These are phyloP conservation scores for Saitoella complicata DNA, from an alignment of 805 yeast genomes.

Conservation along the genomic window DNA sequence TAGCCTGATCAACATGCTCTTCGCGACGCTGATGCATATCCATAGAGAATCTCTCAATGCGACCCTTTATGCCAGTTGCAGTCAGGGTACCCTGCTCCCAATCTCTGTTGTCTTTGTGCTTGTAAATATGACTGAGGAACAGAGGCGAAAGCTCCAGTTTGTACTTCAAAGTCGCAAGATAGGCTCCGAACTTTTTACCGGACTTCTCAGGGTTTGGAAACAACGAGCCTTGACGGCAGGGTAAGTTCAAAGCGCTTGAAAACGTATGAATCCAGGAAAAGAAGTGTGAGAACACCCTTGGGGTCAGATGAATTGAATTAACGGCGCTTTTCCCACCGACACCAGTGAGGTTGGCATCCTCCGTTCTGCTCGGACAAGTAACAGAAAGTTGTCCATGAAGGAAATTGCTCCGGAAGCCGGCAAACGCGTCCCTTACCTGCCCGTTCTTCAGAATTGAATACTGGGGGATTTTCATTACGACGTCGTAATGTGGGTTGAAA, in stretches of 20 bases:
- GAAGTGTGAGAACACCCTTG: slow-evolving; percentile 50
- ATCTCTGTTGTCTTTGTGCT: slow-evolving; percentile 30
- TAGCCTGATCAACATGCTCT: slow-evolving; percentile 6
- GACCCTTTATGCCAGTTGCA: slow-evolving; percentile 54
- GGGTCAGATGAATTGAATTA: slow-evolving; percentile 66
- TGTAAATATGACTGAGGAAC: slow-evolving; percentile 56
- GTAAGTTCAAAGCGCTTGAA: slow-evolving; percentile 61
- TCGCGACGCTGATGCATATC: slow-evolving; percentile 49
- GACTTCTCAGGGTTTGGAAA: slow-evolving; percentile 31
- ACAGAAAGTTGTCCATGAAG: slow-evolving; percentile 55
- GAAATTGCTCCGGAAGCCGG: slow-evolving; percentile 65
- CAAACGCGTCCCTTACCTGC: slow-evolving; percentile 51
- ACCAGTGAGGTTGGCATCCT: slow-evolving; percentile 5
- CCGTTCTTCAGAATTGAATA: slow-evolving; percentile 18
- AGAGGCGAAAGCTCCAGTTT: slow-evolving; percentile 57
- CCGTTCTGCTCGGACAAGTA: slow-evolving; percentile 23
- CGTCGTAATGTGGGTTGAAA: slow-evolving; percentile 48
- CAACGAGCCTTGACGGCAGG: slow-evolving; percentile 57
- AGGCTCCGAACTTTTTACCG: slow-evolving; percentile 56
- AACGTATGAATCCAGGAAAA: slow-evolving; percentile 77
- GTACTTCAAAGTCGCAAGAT: slow-evolving; percentile 64
- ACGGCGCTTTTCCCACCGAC: slow-evolving; percentile 22
- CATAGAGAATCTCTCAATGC: slow-evolving; percentile 36
- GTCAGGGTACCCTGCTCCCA: slow-evolving; percentile 28
- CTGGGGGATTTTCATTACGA: slow-evolving; percentile 42